Base-by-base conservation (phyloP, 306 rosid species). In the Notholithocarpus densiflorus region DNA sequence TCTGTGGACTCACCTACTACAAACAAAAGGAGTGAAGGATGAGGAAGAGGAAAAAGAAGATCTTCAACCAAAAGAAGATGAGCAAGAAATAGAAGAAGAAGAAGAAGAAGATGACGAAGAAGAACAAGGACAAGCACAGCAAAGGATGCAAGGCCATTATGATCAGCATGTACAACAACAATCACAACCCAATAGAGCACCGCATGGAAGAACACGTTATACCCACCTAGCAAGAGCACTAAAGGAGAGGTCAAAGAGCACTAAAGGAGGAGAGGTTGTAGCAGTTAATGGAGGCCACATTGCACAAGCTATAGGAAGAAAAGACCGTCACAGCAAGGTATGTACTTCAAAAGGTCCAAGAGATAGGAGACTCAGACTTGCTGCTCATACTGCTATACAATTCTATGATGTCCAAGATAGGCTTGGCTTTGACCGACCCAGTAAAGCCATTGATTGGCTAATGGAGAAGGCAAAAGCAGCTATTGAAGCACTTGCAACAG, bases 321-420 rank as follows among this genome's bases (percentile, higher is more conserved):
- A 93, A 26, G 97, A 93, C 80, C 90, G 98, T 1, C 97, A 91
- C 88, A 90, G 98, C 83, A 93, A 93, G 79, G 95, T 91, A 4
- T 90, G 92, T 81, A 91, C 98, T 1, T 92, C 98, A 0, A 93
- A 90, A n/a, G 97, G 95, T 4, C 92, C 93, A 4, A 73, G 98
- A 52, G 98, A 93, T 84, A 88, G 98, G 5, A 89, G 98, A 1
- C 97, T 93, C 21, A 87, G 98, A 5, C 92, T 93, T n/a, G 84
- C 98, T 5, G 97, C 97, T 26, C 89, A 79, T 72, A 93, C 98
- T 21, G 98, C 98, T 13, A 91, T 93, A 5, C 90, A 91, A 55
- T 93, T 93, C 86, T 93, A 93, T 85, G 98, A 93, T 70, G 95
- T 93, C 1, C 98, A 93, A 64, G 97, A 93, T 86, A 90, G 98